Conservation (phyloP, 495 filamentous ascomycete genomes). For the Penicillium waksmanii region DNA sequence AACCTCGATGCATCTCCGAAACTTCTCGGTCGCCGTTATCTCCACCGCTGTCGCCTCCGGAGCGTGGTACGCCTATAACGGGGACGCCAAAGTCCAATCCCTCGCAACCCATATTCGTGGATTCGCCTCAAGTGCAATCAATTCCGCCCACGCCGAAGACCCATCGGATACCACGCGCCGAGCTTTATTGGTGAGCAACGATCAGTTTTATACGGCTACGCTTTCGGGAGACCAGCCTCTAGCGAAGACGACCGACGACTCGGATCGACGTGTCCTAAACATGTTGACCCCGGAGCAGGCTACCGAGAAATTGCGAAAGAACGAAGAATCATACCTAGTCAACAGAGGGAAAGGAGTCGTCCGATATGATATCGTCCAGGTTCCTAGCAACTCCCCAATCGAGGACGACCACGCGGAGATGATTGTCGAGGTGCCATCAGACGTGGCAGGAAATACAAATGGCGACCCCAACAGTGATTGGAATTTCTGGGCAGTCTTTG, state of each 20-base stretch:
- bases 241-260: constrained; percentile 80
- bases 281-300: constrained; percentile 98
- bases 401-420: constrained; percentile 98
- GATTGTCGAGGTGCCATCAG: constrained; percentile 83
- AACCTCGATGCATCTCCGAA: constrained; percentile 67
- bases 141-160: constrained; percentile 34
- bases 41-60: constrained; percentile 66
- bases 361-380: constrained; percentile 92
- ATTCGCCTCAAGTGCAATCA: constrained; percentile 37
- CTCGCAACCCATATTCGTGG: constrained; percentile 30
- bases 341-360: constrained; percentile 89
- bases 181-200: constrained; percentile 74
- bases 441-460: constrained; percentile 52
- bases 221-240: constrained; percentile 81
- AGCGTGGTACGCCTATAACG: constrained; percentile 66
- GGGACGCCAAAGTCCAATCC: constrained; percentile 33
- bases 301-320: constrained; percentile 82
- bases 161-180: constrained; percentile 39
- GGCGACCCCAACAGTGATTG: constrained; percentile 75
- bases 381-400: constrained; percentile 95
- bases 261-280: constrained; percentile 80
- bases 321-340: constrained; percentile 89
- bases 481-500: constrained; percentile 99
- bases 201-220: constrained; percentile 80
- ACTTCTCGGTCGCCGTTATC: constrained; percentile 63